Evolutionary conservation across 192 early-diverging fungal species (phyloP).

Genomic region (Kappamyces sp.): DNA sequence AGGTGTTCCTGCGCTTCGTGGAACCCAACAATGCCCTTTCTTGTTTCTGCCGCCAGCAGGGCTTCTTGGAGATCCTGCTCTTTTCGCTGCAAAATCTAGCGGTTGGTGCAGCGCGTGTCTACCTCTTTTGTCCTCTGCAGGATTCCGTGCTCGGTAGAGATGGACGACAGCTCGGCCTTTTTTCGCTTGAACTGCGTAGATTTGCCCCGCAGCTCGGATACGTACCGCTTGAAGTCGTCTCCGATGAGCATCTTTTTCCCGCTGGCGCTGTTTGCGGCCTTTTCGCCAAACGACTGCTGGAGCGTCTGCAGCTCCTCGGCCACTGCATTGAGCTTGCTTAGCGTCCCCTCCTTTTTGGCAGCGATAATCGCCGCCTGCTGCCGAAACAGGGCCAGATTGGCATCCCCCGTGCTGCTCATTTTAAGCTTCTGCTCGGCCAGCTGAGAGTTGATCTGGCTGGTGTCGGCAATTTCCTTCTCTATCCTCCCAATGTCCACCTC

Average conservation of each 20-base stretch:
- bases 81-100: constrained; percentile 28
- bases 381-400: constrained; percentile 53
- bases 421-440: constrained; percentile 43
- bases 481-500: constrained; percentile 38
- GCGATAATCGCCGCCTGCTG: constrained; percentile 56
- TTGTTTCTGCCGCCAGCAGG: constrained; percentile 30
- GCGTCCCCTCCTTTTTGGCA: constrained; percentile 53
- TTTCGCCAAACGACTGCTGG: constrained; percentile 29
- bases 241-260: constrained; percentile 50
- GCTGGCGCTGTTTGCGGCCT: constrained; percentile 19
- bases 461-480: constrained; percentile 43
- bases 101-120: background rate
- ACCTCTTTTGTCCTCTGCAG: constrained; percentile 54
- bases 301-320: constrained; percentile 37
- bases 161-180: constrained; percentile 44
- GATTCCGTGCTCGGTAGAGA: constrained; percentile 47
- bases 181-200: constrained; percentile 52
- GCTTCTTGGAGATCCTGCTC: constrained; percentile 22
- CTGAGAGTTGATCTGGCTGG: constrained; percentile 40
- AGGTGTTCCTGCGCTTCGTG: constrained; percentile 41
- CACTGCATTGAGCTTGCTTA: constrained; percentile 26
- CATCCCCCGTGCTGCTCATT: constrained; percentile 42
- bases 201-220: constrained; percentile 52
- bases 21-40: constrained; percentile 33
- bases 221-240: constrained; percentile 59